Conservation (phyloP, 2,329 filamentous ascomycete species). For the Colletotrichum noveboracense region DNA sequence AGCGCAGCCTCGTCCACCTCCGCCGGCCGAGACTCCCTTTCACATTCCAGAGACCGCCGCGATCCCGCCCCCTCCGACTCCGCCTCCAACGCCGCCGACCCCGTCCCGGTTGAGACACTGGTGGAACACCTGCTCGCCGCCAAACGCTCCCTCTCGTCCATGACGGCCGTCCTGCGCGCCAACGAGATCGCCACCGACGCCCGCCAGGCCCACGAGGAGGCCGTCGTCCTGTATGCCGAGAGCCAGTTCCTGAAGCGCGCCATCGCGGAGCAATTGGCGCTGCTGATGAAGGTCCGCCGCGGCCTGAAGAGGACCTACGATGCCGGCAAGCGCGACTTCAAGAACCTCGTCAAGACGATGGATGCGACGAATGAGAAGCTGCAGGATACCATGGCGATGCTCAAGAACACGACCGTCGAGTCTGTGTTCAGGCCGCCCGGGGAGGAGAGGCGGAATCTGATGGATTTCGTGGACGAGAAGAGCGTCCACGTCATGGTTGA, state of each 20-base stretch:
- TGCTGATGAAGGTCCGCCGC: conserved; percentile 56
- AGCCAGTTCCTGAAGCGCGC: conserved; percentile 70
- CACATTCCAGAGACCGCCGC: conserved; percentile 23
- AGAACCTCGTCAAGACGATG: conserved; percentile 65
- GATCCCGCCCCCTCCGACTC: conserved; percentile 27
- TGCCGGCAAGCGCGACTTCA: conserved; percentile 64
- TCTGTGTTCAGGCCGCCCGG: conserved; percentile 63
- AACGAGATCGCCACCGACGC: conserved; percentile 84
- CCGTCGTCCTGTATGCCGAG: conserved; percentile 73
- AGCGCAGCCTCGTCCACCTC: conserved; percentile 24
- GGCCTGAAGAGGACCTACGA: conserved; percentile 62
- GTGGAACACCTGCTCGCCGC: conserved; percentile 85
- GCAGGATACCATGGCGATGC: conserved; percentile 67
- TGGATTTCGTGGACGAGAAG: conserved; percentile 79
- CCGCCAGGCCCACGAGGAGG: conserved; percentile 77
- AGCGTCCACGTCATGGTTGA: conserved; percentile 70
- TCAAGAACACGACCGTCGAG: conserved; percentile 70
- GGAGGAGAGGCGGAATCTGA: conserved; percentile 66
- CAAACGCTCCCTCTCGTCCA: conserved; percentile 85
- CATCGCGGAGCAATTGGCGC: conserved; percentile 59
- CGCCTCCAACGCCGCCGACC: conserved; percentile 32
- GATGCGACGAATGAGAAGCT: conserved; percentile 71
- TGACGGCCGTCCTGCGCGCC: conserved; percentile 81
- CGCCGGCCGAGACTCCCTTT: conserved; percentile 17
- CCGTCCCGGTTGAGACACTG: conserved; percentile 72